Evolutionary conservation across 305 asterid genomes (phyloP).

Genomic region (Petunia hybrid): DNA sequence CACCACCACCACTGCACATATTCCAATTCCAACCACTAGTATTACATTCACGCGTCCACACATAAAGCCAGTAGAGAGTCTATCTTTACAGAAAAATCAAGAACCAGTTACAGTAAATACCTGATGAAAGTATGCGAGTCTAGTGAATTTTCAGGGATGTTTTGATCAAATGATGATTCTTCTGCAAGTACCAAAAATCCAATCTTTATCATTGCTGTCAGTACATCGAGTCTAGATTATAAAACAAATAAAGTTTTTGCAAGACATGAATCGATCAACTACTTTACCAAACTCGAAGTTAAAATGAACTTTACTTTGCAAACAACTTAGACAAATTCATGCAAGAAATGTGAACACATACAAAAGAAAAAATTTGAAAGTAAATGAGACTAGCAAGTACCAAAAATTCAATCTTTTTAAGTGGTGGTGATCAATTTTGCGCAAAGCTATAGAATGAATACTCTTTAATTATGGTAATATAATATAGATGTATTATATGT

Average conservation of each 20-base stretch:
- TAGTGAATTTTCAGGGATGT: conserved; percentile 35
- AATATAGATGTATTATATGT: too few relatives aligned
- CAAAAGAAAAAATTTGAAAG: too few relatives aligned
- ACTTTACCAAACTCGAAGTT: background rate
- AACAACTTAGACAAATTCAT: too few relatives aligned
- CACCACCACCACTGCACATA: conserved; percentile 46
- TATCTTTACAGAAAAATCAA: background rate
- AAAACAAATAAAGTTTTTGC: background rate
- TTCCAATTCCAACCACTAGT: conserved; percentile 16
- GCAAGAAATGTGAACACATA: too few relatives aligned
- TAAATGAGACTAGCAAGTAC: too few relatives aligned
- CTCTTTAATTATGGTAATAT: too few relatives aligned
- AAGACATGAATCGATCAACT: background rate
- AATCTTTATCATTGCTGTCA: conserved; percentile 1
- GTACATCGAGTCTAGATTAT: background rate
- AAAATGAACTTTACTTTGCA: background rate
- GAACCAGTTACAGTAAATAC: conserved; percentile 37
- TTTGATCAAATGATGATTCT: conserved; percentile 39
- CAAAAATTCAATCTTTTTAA: too few relatives aligned
- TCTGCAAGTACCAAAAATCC: conserved; percentile 25
- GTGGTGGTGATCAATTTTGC: too few relatives aligned
- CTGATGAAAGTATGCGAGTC: conserved; percentile 37
- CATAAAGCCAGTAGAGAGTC: background rate
- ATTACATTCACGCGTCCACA: conserved; percentile 15
- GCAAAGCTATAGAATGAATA: too few relatives aligned